Percentiles rank a stretch among this genome's conserved stretches.
Conservation (phyloP, 108 stramenopile genomes). For the Cyclotella atomus region DNA sequence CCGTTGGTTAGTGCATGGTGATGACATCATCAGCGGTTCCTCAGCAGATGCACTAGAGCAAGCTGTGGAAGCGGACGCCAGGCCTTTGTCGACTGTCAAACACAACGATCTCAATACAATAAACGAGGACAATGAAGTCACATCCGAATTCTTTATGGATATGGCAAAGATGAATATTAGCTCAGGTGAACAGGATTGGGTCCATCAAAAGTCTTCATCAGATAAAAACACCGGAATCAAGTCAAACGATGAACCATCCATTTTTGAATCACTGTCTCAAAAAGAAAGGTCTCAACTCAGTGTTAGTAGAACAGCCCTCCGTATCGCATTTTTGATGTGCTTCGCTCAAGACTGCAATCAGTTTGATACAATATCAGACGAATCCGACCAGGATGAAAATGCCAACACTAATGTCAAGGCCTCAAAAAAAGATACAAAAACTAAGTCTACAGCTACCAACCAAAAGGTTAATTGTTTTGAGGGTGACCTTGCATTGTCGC, state of each 20-base stretch:
- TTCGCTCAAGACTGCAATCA: slow-evolving; percentile 65
- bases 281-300: slow-evolving; percentile 64
- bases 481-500: slow-evolving; percentile 49
- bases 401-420: slow-evolving; percentile 30
- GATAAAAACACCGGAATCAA: slow-evolving; percentile 26
- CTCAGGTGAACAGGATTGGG: slow-evolving; percentile 51
- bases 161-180: slow-evolving; percentile 54
- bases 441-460: slow-evolving; percentile 19
- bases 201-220: neutral
- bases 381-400: slow-evolving; percentile 46
- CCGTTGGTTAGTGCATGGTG: slow-evolving; percentile 76
- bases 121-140: slow-evolving; percentile 57
- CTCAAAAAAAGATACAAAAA: slow-evolving; percentile 8
- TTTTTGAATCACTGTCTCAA: slow-evolving; percentile 43
- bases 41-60: slow-evolving; percentile 6
- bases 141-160: slow-evolving; percentile 85
- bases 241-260: slow-evolving; percentile 70
- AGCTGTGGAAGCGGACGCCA: no score
- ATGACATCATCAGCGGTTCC: slow-evolving; percentile 25
- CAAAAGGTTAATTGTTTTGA: slow-evolving; percentile 44
- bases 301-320: slow-evolving; percentile 59
- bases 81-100: slow-evolving; percentile 1
- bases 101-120: neutral
- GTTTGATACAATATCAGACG: neutral
- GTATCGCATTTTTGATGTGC: slow-evolving; percentile 83